Evolutionary conservation across 73 alveolate genomes (phyloP).

Genomic region (Paramecium sexaurelia): DNA sequence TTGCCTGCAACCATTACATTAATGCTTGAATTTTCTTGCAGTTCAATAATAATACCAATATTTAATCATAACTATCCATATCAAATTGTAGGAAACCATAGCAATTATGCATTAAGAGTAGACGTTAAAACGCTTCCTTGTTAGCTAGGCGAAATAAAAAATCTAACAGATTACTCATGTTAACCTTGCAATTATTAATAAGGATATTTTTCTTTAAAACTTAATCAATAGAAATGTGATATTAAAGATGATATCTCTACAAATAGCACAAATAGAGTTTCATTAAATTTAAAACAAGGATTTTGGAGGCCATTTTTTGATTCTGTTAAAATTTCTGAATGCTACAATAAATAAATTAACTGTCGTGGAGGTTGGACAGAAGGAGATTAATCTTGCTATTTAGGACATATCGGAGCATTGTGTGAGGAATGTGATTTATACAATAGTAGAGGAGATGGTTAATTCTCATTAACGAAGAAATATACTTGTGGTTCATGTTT

Average conservation of each 20-base stretch:
- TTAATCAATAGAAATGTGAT: no score
- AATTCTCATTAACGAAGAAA: no score
- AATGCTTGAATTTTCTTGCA: background rate
- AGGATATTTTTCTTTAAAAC: no score
- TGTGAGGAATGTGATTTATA: conserved; percentile 57
- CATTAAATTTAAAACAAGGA: background rate
- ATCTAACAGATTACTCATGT: background rate
- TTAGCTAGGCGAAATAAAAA: background rate
- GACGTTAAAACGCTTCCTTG: background rate
- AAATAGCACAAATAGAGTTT: no score
- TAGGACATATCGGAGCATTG: conserved; percentile 61
- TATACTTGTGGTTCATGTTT: no score
- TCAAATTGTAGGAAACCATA: background rate
- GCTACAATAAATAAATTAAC: background rate
- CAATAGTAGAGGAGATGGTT: no score
- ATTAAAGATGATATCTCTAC: no score
- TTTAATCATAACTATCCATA: background rate
- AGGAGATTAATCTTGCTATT: background rate
- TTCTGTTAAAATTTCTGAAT: background rate
- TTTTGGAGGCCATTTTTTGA: background rate
- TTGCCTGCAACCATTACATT: background rate
- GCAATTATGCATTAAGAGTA: background rate
- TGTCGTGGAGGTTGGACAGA: background rate
- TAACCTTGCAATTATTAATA: no score
- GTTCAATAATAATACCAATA: background rate